Evolutionary conservation across 1,139 yeast species (phyloP).

Genomic region (Geotrichum bryndzae): DNA sequence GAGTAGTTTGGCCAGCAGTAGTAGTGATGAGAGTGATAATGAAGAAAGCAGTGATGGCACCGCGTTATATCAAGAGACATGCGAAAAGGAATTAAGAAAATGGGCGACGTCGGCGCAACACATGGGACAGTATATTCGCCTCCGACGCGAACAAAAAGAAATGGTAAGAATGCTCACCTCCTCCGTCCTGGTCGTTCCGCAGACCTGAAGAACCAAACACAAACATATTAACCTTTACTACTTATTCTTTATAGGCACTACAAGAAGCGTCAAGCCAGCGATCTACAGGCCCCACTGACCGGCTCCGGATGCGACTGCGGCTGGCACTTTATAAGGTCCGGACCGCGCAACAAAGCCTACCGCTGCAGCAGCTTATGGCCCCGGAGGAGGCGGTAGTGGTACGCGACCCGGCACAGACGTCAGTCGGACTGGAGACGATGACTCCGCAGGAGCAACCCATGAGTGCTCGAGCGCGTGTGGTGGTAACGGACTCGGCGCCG

Average conservation of each 20-base stretch:
- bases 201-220: no score
- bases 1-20: background rate
- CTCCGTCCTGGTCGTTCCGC: no score
- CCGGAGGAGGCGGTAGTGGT: background rate
- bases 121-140: slow-evolving; percentile 5
- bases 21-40: background rate
- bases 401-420: background rate
- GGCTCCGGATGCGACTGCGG: slow-evolving; percentile 10
- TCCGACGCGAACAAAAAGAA: background rate
- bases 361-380: background rate
- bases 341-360: slow-evolving; percentile 4
- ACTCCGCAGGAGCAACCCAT: background rate
- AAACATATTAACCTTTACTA: background rate
- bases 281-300: background rate
- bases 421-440: background rate
- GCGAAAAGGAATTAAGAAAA: background rate
- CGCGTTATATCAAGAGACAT: background rate
- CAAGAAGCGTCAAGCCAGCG: background rate
- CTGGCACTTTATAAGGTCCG: slow-evolving; percentile 12
- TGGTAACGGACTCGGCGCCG: no score
- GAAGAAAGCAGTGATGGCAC: background rate
- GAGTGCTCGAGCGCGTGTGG: background rate
- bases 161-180: background rate
- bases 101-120: slow-evolving; percentile 10
- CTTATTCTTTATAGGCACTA: background rate